A percentile compares a stretch with the other conserved stretches of the same genome.
Conservation (phyloP, 768 basidiomycete species). For the Phlebiopsis flavidoalba region DNA sequence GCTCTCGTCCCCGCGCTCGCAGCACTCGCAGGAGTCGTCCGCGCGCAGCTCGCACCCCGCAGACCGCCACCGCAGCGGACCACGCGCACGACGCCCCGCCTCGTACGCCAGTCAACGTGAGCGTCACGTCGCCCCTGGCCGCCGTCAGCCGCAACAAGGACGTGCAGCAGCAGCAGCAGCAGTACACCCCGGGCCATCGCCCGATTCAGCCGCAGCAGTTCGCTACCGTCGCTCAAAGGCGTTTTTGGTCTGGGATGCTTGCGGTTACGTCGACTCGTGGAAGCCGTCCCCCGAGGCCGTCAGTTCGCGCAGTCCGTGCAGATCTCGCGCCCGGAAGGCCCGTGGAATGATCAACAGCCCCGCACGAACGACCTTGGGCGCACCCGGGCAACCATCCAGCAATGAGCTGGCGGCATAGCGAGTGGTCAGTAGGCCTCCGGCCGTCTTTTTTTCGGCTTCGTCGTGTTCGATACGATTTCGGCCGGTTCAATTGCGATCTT, state of each 20-base stretch:
- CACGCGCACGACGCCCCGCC: neutral
- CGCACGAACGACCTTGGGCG: conserved; percentile 8
- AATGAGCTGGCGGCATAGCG: neutral
- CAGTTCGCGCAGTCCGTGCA: conserved; percentile 19
- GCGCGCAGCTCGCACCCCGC: conserved; percentile 13
- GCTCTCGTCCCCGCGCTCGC: neutral
- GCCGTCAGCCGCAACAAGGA: neutral
- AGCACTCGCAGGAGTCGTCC: conserved; percentile 3
- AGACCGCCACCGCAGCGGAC: neutral
- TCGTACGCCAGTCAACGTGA: neutral
- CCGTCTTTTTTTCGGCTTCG: too few species aligned
- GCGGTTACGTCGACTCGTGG: conserved; percentile 37
- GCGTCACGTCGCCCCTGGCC: neutral
- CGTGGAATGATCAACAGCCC: conserved; percentile 1
- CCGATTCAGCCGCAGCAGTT: conserved; percentile 20
- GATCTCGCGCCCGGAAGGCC: conserved; percentile 6
- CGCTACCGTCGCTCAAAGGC: conserved; percentile 68
- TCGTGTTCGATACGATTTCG: too few species aligned
- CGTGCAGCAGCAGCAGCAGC: neutral
- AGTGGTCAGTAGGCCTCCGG: neutral
- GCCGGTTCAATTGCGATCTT: too few species aligned
- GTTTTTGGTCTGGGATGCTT: too few species aligned
- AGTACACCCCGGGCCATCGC: neutral
- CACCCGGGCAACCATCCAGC: neutral
- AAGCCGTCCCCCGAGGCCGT: conserved; percentile 19